Percentiles rank a stretch among this genome's conserved stretches.
phyloP scores from a whole-genome alignment of 139 green algal species.

The Picochlorum sp. region DNA sequence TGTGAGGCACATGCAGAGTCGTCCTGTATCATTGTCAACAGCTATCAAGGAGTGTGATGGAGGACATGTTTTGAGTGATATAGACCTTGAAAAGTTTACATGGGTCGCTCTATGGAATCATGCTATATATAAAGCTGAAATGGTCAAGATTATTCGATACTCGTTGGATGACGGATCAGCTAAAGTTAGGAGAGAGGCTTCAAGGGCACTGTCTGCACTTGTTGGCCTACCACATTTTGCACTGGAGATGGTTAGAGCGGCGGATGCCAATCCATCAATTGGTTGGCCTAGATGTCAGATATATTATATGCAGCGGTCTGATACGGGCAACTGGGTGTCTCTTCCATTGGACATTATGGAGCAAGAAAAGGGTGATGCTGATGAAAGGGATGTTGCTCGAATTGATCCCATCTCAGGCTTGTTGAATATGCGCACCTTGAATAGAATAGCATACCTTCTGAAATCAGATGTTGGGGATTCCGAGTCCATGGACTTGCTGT shows the following conservation, averaged over 20 bases:
- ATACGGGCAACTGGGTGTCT: not conserved
- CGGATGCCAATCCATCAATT: conserved; percentile 18
- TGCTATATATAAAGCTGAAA: conserved; percentile 28
- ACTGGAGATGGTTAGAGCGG: conserved; percentile 22
- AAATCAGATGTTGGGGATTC: not conserved
- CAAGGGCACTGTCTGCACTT: conserved; percentile 33
- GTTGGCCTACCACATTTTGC: conserved; percentile 21
- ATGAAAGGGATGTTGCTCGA: conserved; percentile 39
- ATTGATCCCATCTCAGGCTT: conserved; percentile 50
- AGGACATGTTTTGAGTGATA: not conserved
- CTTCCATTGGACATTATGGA: too few relatives aligned
- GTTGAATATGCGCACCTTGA: conserved; percentile 49
- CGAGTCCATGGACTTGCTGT: not conserved
- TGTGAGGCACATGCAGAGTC: not conserved
- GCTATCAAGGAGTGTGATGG: too few relatives aligned
- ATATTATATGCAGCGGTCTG: conserved; percentile 16
- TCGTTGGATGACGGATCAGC: conserved; percentile 45
- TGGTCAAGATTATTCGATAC: conserved; percentile 37
- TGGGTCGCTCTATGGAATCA: conserved; percentile 56
- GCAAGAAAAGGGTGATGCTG: conserved; percentile 15
- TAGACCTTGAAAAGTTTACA: not conserved
- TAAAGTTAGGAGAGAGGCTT: conserved; percentile 36
- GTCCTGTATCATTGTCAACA: not conserved
- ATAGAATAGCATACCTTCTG: conserved; percentile 12
- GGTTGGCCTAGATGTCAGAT: conserved; percentile 17